Base-by-base conservation (phyloP, 495 filamentous ascomycete species). In the Emericellopsis terricola region DNA sequence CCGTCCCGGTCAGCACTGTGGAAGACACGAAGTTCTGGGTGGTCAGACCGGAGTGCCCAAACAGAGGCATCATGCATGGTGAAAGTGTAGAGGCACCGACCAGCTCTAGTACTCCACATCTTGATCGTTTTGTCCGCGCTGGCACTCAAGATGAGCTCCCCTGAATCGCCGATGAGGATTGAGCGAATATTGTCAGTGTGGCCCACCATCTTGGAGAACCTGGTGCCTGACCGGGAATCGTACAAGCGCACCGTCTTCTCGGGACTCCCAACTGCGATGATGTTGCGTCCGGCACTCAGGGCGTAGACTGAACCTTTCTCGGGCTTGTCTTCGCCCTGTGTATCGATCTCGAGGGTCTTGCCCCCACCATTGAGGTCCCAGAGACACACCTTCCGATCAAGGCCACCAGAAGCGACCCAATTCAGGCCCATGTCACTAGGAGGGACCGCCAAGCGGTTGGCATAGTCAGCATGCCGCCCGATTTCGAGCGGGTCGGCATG, bases 11-110 rank as follows among this genome's bases (percentile, higher is more conserved):
- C 89, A 45, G 79, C 81, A 20, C 86, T 94, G 56, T 94, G 93
- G 50, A 96, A 93, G 9, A 94, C 69, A 3, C 77, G 76, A 2
- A 97, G 67, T 29, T 76, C 62, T 6, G 85, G 85, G 44, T 94
- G 71, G 33, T 87, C 74, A 0, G 89, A 94, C 47, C 78, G 91
- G 14, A 97, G 65, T 18, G 84, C 89, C 89, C 89, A 97, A 14
- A 97, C 87, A 49, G 85, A 94, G 46, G 91, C 83, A 50, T 89
- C 92, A 50, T 97, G 89, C 89, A 96, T 96, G 11, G 85, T 94
- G 35, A 97, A 64, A 3, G 91, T 97, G 55, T 94, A 80, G 77
- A 94, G 81, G 62, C 89, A 96, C 39, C 89, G 68, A 23, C 87
- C 89, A 8, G 83, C 86, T 2, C 82, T 85, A 30, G 94, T 69